Conservation (phyloP, 1,139 yeast genomes). For the Groenewaldozyma auringiensis region DNA sequence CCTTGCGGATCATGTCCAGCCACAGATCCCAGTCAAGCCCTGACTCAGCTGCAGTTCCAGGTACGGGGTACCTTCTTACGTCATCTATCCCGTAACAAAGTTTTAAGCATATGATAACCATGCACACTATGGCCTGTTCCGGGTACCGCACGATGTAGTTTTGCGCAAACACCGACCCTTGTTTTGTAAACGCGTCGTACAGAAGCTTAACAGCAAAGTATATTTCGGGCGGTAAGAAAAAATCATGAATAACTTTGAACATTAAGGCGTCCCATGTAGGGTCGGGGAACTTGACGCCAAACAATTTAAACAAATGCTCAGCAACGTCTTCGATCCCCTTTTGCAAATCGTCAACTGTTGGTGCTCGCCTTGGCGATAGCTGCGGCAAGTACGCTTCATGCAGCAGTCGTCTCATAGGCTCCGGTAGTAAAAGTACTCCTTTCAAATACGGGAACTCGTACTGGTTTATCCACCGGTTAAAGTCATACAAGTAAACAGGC, state of each 20-base stretch:
- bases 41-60: conserved; percentile 17
- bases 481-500: conserved; percentile 27
- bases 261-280: conserved; percentile 22
- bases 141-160: background rate
- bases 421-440: conserved; percentile 17
- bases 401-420: conserved; percentile 13
- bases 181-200: conserved; percentile 8
- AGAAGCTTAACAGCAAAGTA: conserved; percentile 19
- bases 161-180: conserved; percentile 2
- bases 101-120: conserved; percentile 26
- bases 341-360: conserved; percentile 14
- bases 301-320: conserved; percentile 10
- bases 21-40: conserved; percentile 30
- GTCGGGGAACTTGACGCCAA: conserved; percentile 19
- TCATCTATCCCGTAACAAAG: conserved; percentile 31
- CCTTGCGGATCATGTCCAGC: conserved; percentile 27
- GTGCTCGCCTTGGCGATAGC: conserved; percentile 15
- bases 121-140: conserved; percentile 6
- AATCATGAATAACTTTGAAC: conserved; percentile 24
- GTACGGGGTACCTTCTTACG: conserved; percentile 11
- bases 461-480: conserved; percentile 26
- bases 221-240: conserved; percentile 32
- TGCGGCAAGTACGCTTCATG: conserved; percentile 10
- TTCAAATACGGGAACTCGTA: conserved; percentile 26
- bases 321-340: conserved; percentile 10